phyloP scores from a whole-genome alignment of 2,329 filamentous ascomycete species.

The Clonostachys rhizophaga region DNA sequence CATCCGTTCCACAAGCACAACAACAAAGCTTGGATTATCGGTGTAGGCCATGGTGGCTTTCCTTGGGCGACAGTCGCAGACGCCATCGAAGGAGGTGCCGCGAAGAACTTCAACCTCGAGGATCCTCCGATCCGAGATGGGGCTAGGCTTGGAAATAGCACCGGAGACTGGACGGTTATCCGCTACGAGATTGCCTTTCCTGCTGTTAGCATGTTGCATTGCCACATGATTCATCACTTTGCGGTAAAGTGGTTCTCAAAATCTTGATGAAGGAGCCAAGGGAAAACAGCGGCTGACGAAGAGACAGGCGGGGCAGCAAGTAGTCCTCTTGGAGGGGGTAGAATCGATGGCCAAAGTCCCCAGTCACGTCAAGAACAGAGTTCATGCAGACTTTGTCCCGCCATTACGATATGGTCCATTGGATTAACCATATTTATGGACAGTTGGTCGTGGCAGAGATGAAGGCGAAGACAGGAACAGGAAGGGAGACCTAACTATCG shows the following conservation, averaged over 20 bases:
- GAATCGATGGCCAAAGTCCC: too few relatives aligned
- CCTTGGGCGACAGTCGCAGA: slow-evolving; percentile 48
- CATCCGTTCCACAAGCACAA: slow-evolving; percentile 64
- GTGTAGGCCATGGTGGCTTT: slow-evolving; percentile 43
- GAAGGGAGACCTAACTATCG: too few relatives aligned
- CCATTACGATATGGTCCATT: too few relatives aligned
- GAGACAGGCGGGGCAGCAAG: too few relatives aligned
- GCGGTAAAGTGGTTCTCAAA: background rate
- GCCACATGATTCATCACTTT: slow-evolving; percentile 50
- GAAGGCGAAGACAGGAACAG: too few relatives aligned
- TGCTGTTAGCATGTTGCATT: slow-evolving; percentile 50
- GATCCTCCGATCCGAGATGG: slow-evolving; percentile 49
- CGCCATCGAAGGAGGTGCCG: slow-evolving; percentile 38
- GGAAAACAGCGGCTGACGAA: too few relatives aligned
- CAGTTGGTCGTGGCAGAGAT: too few relatives aligned
- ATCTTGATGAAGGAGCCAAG: too few relatives aligned
- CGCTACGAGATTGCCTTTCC: slow-evolving; percentile 48
- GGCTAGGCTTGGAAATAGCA: background rate
- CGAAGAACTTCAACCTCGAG: slow-evolving; percentile 47
- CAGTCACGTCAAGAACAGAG: too few relatives aligned
- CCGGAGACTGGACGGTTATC: slow-evolving; percentile 36
- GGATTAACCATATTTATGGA: too few relatives aligned
- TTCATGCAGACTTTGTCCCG: too few relatives aligned
- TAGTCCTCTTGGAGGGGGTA: too few relatives aligned
- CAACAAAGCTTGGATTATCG: slow-evolving; percentile 54